Evolutionary conservation across 345 rosid genomes (phyloP), one percentile per base, ranked within the genome.

Genomic region (Salix arbutifolia): DNA sequence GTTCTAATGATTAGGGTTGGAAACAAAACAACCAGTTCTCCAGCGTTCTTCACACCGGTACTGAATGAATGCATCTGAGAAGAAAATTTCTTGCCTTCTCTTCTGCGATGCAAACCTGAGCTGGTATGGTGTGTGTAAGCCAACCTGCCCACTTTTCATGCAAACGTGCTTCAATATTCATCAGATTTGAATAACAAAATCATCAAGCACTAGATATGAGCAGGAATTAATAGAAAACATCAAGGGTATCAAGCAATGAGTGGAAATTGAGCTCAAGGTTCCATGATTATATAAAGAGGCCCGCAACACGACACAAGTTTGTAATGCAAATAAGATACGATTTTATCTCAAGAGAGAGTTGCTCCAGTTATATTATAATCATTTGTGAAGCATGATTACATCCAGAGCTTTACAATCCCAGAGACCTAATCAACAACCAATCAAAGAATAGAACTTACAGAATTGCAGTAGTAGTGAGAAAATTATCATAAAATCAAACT

Each of bases 351-450:
- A 19, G 42, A 58, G 38, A 60, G 13, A 72, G 62, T 60, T 42
- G 10, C 76, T 66, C 50, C 35, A 72, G n/a, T 75, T 21, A 11
- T 30, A 9, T 11, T 38, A 58, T n/a, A 74, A 74, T 62, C 74
- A 37, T 46, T 58, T 60, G 62, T 68, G 38, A 73, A 72, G 73
- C 82, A 76, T 40, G 74, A 76, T 78, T 76, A 67, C 42, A 67
- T 71, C 66, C 70, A 61, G 33, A 70, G 69, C 79, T 79, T 67
- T 76, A 70, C 75, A 71, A 65, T 68, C 65, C 25, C n/a, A 52
- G 14, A 62, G 52, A 35, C 37, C 23, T 16, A 19, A 61, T 53
- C 38, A 66, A 68, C 21, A 71, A 19, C 23, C 8, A 65, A 70
- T 50, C 6, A 77, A 71, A 40, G 30, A 66, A 74, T 65, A 8